Base-by-base conservation (phyloP, 495 filamentous ascomycete species). In the Aspergillus egyptiacus region DNA sequence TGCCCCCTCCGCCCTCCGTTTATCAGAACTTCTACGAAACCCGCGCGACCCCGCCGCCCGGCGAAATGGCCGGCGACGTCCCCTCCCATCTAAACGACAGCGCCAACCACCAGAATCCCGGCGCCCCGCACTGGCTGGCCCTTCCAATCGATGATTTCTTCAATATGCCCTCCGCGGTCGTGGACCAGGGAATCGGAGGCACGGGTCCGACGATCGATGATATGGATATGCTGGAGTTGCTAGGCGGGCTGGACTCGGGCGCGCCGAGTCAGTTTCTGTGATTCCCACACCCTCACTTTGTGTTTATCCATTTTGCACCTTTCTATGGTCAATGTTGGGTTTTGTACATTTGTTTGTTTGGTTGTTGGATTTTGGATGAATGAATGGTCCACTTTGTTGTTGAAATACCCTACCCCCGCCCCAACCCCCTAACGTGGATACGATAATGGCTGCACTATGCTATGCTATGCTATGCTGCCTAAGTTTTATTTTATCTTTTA, bases 81-180 rank as follows among this genome's bases (percentile, higher is more conserved):
- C 62, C 61, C 19, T 69, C 60, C 14, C 70, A 67, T 31, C 43
- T 58, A 10, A 57, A 65, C 31, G 65, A 68, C 28, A 59, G 11
- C 8, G 4, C 17, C 27, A 32, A 22, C 8, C 27, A 44, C 10
- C 10, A 39, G 3, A 31, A 53, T 20, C 54, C 59, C 19, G 61
- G 55, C 2, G 56, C 64, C 14, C 62, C 75, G 7, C 72, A 78
- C 47, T 69, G 69, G 68, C 73, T 73, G 43, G 67, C 66, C 0
- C 65, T 77, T 13, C 68, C 72, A 0, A 59, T 75, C 6, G 68
- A 78, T 48, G 71, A 80, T 50, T 74, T 81, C 54, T 70, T 73
- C 39, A 78, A 73, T 23, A 77, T 72, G 41, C 73, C 70, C 0
- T 67, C 61, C 13, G 64, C 63, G 4, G 70, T 67, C 11, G 71